Evolutionary conservation across 176 grass and related monocot genomes (phyloP), one percentile per base, ranked within the genome.

Genomic region (Avena insularis): DNA sequence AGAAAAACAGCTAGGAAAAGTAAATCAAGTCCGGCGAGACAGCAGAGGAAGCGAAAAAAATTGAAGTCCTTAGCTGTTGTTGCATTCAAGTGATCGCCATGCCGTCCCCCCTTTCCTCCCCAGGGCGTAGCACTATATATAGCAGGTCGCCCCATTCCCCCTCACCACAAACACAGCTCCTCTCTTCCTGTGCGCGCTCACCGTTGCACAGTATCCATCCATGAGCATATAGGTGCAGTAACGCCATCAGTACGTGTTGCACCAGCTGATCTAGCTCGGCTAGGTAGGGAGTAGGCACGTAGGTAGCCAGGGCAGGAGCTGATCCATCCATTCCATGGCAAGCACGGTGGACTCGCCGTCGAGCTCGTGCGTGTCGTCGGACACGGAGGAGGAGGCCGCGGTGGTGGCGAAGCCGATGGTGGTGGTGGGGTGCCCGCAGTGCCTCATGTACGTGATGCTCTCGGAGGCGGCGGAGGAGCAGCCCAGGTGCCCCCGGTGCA

Each of bases 401-500:
- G 53, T 43, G 31, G 87, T 77, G 79, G 59, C 80, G 58, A 93
- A 86, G 60, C 87, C 86, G 53, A 91, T 93, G 92, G 83, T 93
- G 89, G 89, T 93, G 77, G 92, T 83, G 49, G 92, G 92, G 45
- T 93, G 92, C 77, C 89, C 92, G 45, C 89, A 50, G 80, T 93
- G 92, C 92, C 92, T 94, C 80, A 94, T 94, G 90, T 94, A 94
- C 87, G 89, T 94, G 77, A 94, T 94, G 92, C 84, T 91, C 61
- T 94, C 89, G 63, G 90, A 86, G 84, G 68, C 79, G 84, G 49
- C 48, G 0, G 50, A 91, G 81, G 31, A 86, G 90, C 86, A 88
- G 78, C 82, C 89, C 84, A 89, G 84, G 87, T 94, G 92, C 81
- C 92, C 92, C 12, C 84, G 87, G 38, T 94, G 92, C 90, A 91